Evolutionary conservation across 164 flowering plant species (phyloP).

Genomic region (Magnolia changhungtana): DNA sequence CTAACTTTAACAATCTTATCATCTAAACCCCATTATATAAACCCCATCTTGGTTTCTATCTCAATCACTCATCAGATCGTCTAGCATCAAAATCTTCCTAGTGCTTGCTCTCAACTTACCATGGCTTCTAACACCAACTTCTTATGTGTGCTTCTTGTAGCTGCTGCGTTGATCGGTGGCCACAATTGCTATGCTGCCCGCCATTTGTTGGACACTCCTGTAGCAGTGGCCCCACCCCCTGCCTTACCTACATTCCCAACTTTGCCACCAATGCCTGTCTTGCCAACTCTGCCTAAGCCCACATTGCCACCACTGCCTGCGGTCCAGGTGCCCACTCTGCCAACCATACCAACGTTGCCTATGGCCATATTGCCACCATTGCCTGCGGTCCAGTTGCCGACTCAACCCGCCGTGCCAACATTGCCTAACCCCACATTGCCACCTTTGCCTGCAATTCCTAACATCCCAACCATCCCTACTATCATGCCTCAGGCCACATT

Average conservation of each 20-base stretch:
- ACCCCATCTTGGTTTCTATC: neutral
- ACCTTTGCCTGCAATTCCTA: neutral
- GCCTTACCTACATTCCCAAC: neutral
- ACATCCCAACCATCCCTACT: neutral
- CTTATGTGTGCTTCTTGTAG: neutral
- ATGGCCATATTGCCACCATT: slow-evolving; percentile 2
- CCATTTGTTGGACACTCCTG: neutral
- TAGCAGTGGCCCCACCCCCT: neutral
- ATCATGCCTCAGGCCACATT: neutral
- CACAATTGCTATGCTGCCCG: neutral
- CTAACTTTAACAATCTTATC: neutral
- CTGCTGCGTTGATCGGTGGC: neutral
- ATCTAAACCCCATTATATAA: neutral
- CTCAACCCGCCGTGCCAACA: neutral
- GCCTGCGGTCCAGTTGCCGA: neutral
- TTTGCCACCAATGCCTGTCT: neutral
- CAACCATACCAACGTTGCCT: neutral
- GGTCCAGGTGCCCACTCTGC: neutral
- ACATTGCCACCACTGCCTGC: neutral
- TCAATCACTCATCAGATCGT: neutral
- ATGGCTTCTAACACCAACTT: neutral
- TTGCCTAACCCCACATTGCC: neutral
- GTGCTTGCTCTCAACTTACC: neutral
- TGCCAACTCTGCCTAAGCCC: slow-evolving; percentile 1
- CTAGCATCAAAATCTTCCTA: neutral